These are phyloP conservation scores for Aspergillus niger DNA, from an alignment of 2,329 filamentous ascomycete species.

Conservation along the genomic window DNA sequence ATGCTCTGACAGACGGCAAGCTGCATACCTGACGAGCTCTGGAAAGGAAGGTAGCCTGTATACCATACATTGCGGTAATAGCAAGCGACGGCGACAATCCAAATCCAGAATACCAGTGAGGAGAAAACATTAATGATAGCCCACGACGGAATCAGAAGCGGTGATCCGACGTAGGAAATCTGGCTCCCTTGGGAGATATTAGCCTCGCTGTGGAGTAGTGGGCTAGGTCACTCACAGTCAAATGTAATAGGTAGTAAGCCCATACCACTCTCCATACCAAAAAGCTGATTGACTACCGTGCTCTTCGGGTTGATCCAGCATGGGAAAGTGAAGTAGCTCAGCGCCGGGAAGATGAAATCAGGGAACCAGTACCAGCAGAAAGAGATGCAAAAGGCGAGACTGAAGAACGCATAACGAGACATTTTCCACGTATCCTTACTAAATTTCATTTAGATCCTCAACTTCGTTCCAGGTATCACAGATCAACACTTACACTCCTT, in stretches of 20 bases:
- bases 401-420: conserved; percentile 33
- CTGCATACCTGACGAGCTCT: conserved; percentile 28
- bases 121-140: conserved; percentile 70
- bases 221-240: conserved; percentile 42
- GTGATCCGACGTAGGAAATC: conserved; percentile 37
- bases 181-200: conserved; percentile 25
- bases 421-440: conserved; percentile 44
- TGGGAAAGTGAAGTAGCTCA: conserved; percentile 33
- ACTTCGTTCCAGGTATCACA: too few relatives aligned
- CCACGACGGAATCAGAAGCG: conserved; percentile 67
- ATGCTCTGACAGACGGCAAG: too few relatives aligned
- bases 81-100: conserved; percentile 57
- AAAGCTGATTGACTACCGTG: conserved; percentile 31
- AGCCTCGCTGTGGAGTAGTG: conserved; percentile 41
- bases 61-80: conserved; percentile 69
- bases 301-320: conserved; percentile 34
- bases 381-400: conserved; percentile 20
- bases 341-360: conserved; percentile 32
- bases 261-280: conserved; percentile 33
- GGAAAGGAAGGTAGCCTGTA: conserved; percentile 62
- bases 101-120: conserved; percentile 64
- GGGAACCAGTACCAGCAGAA: conserved; percentile 35
- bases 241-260: conserved; percentile 39
- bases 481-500: conserved; percentile 34
- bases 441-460: neutral